These are phyloP conservation scores for Nectriaceae sp. DNA, from an alignment of 2,329 filamentous ascomycete genomes.

Conservation along the genomic window DNA sequence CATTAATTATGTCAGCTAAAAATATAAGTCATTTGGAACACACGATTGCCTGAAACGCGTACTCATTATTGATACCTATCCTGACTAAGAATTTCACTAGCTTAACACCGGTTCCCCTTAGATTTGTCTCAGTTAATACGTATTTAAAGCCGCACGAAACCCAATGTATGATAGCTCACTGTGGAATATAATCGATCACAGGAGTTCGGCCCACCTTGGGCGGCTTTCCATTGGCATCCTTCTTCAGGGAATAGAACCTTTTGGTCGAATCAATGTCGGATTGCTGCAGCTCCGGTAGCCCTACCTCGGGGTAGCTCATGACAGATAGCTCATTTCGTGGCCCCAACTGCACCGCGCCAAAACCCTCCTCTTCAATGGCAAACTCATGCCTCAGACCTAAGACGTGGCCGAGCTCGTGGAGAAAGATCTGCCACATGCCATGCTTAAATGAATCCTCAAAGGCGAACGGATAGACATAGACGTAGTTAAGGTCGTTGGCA, in stretches of 20 bases:
- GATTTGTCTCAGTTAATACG: too few relatives aligned
- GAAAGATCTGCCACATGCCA: slow-evolving; percentile 2
- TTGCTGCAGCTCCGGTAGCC: slow-evolving; percentile 2
- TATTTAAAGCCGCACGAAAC: too few relatives aligned
- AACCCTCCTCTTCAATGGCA: slow-evolving; percentile 1
- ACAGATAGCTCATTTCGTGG: background rate
- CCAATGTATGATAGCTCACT: too few relatives aligned
- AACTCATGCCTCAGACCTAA: slow-evolving; percentile 7
- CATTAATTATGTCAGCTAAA: too few relatives aligned
- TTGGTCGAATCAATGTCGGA: slow-evolving; percentile 2
- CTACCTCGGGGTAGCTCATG: slow-evolving; percentile 1
- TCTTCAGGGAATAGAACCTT: slow-evolving; percentile 1
- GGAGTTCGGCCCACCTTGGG: background rate
- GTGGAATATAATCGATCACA: slow-evolving; percentile 1
- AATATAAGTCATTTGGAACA: too few relatives aligned
- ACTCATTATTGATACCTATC: too few relatives aligned
- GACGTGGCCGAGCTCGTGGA: slow-evolving; percentile 5
- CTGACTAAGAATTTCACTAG: too few relatives aligned
- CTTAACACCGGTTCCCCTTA: too few relatives aligned
- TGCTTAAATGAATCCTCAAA: background rate
- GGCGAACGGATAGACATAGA: background rate
- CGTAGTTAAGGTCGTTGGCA: background rate
- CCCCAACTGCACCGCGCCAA: background rate
- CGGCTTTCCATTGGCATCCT: background rate
- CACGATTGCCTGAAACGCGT: too few relatives aligned